These are phyloP conservation scores for Extremus antarcticus DNA, from an alignment of 495 filamentous ascomycete genomes.

Conservation along the genomic window DNA sequence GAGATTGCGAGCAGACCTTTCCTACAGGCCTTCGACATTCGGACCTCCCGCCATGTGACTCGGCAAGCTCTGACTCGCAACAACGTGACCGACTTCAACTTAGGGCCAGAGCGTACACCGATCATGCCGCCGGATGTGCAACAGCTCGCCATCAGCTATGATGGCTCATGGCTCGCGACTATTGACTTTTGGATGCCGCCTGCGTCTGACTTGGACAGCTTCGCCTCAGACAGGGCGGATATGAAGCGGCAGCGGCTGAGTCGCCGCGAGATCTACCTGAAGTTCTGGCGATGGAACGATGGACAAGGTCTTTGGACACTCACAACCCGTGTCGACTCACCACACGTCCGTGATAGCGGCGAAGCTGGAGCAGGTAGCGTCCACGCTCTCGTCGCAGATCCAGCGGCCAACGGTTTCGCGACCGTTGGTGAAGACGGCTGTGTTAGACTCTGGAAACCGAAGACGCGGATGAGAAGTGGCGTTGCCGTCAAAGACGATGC, in stretches of 20 bases:
- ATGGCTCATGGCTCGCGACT: slow-evolving; percentile 86
- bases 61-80: slow-evolving; percentile 82
- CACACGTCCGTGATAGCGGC: slow-evolving; percentile 46
- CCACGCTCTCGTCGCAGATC: slow-evolving; percentile 59
- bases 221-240: slow-evolving; percentile 34
- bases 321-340: slow-evolving; percentile 68
- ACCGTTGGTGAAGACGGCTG: slow-evolving; percentile 71
- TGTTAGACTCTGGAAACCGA: slow-evolving; percentile 69
- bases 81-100: slow-evolving; percentile 68
- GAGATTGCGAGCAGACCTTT: slow-evolving; percentile 28
- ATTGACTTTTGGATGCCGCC: slow-evolving; percentile 82
- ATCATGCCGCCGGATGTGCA: slow-evolving; percentile 66
- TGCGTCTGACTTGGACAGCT: slow-evolving; percentile 46
- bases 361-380: slow-evolving; percentile 41
- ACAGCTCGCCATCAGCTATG: slow-evolving; percentile 56
- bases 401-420: slow-evolving; percentile 56
- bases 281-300: slow-evolving; percentile 75
- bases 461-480: slow-evolving; percentile 50
- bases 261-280: slow-evolving; percentile 63
- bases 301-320: slow-evolving; percentile 57
- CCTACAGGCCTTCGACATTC: slow-evolving; percentile 75
- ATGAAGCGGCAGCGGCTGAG: slow-evolving; percentile 37
- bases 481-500: slow-evolving; percentile 43
- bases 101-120: slow-evolving; percentile 53
- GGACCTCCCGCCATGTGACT: slow-evolving; percentile 57